phyloP scores from a whole-genome alignment of 441 rosid species.

The Cnidoscolus chayamansa region DNA sequence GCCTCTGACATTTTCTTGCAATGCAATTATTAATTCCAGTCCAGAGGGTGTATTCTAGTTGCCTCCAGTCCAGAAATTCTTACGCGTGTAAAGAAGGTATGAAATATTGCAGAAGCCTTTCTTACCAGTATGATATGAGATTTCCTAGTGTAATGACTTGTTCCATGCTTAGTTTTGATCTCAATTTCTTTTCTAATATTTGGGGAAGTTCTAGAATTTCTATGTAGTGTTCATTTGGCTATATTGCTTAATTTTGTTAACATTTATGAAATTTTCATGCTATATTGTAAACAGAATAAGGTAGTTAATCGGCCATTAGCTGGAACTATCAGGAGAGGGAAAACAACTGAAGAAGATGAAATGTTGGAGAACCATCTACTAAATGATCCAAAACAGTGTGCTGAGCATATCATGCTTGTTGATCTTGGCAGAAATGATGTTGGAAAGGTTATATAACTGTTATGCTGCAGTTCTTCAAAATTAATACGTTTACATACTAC shows the following conservation, averaged over 20 bases:
- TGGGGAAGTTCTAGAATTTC: neutral
- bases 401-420: conserved; percentile 84
- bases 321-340: conserved; percentile 81
- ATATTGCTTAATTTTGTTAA: neutral
- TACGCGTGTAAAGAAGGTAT: conserved; percentile 74
- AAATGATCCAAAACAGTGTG: conserved; percentile 77
- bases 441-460: conserved; percentile 54
- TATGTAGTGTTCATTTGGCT: neutral
- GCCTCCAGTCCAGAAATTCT: conserved; percentile 95
- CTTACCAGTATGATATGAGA: neutral
- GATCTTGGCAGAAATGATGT: conserved; percentile 87
- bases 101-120: neutral
- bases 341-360: conserved; percentile 59
- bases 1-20: neutral
- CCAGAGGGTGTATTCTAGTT: conserved; percentile 81
- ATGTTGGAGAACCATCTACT: conserved; percentile 50
- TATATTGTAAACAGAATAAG: conserved; percentile 46
- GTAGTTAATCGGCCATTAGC: conserved; percentile 83
- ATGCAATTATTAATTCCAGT: conserved; percentile 35
- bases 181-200: neutral
- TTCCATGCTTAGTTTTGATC: neutral
- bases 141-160: neutral
- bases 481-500: neutral
- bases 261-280: neutral
- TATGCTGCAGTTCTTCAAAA: conserved; percentile 5